Evolutionary conservation across 768 basidiomycete genomes (phyloP).

Genomic region (Dioszegia crocea): DNA sequence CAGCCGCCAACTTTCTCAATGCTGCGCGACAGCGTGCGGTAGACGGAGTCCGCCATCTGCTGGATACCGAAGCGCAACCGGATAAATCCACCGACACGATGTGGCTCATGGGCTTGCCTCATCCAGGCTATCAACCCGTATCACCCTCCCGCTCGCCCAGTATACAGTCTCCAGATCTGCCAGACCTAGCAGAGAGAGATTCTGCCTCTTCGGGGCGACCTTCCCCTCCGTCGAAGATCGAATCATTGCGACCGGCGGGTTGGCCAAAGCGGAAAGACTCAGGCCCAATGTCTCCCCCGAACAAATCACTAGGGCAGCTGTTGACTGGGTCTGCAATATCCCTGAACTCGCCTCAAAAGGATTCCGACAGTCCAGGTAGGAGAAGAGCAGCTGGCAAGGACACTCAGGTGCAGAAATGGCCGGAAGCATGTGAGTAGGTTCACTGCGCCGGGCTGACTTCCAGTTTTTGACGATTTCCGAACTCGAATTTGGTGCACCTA

Average conservation of each 20-base stretch:
- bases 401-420: constrained; percentile 55
- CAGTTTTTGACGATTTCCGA: constrained; percentile 83
- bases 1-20: constrained; percentile 40
- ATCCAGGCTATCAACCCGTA: constrained; percentile 42
- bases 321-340: constrained; percentile 38
- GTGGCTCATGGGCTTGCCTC: constrained; percentile 81
- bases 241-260: constrained; percentile 18
- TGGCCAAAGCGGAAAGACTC: constrained; percentile 23
- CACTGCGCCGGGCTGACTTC: constrained; percentile 16
- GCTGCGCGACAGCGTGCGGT: constrained; percentile 45
- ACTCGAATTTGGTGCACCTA: constrained; percentile 89
- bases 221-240: constrained; percentile 20
- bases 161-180: constrained; percentile 3
- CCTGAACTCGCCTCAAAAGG: constrained; percentile 30
- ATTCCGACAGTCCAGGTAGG: constrained; percentile 34
- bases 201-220: constrained; percentile 21
- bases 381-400: constrained; percentile 30
- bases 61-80: constrained; percentile 81
- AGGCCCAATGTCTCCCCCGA: constrained; percentile 20
- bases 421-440: constrained; percentile 41
- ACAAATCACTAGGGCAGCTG: constrained; percentile 30
- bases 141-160: constrained; percentile 25
- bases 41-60: constrained; percentile 67
- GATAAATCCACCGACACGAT: constrained; percentile 78
- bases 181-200: constrained; percentile 15